phyloP scores from a whole-genome alignment of 257 asterid species.

The Linaria vulgaris region DNA sequence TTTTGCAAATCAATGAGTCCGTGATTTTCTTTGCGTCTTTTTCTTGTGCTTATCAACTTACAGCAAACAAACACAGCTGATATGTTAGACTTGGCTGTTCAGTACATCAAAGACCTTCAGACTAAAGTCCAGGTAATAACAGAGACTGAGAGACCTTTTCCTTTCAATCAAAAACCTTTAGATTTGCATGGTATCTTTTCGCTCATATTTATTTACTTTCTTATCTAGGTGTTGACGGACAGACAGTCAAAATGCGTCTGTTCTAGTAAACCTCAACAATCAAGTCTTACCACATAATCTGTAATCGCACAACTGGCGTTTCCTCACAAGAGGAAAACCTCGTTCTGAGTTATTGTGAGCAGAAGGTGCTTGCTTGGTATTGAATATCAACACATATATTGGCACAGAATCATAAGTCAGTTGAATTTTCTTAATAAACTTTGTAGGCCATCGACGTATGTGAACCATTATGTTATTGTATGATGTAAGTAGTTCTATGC shows the following conservation, averaged over 20 bases:
- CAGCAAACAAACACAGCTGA: conserved; percentile 94
- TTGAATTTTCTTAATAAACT: too few species aligned
- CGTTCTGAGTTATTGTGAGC: too few species aligned
- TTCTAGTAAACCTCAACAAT: neutral
- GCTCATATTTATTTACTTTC: conserved; percentile 6
- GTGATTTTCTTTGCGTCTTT: neutral
- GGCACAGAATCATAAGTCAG: too few species aligned
- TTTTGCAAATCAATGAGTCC: neutral
- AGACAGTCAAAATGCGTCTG: neutral
- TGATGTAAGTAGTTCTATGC: too few species aligned
- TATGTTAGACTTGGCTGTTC: conserved; percentile 88
- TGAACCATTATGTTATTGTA: too few species aligned
- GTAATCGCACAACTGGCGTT: neutral
- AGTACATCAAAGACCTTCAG: conserved; percentile 82
- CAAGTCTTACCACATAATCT: neutral
- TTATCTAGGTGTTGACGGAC: neutral
- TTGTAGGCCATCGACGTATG: too few species aligned
- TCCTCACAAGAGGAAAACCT: too few species aligned
- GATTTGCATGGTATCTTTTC: conserved; percentile 40
- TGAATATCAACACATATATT: too few species aligned
- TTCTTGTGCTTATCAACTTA: conserved; percentile 6
- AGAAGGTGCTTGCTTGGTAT: too few species aligned
- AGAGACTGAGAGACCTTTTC: neutral
- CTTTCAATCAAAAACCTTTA: conserved; percentile 2
- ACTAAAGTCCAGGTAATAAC: conserved; percentile 60